Base-by-base conservation (phyloP, 1,284 basidiomycete species). In the Apiotrichum akiyoshidainum region DNA sequence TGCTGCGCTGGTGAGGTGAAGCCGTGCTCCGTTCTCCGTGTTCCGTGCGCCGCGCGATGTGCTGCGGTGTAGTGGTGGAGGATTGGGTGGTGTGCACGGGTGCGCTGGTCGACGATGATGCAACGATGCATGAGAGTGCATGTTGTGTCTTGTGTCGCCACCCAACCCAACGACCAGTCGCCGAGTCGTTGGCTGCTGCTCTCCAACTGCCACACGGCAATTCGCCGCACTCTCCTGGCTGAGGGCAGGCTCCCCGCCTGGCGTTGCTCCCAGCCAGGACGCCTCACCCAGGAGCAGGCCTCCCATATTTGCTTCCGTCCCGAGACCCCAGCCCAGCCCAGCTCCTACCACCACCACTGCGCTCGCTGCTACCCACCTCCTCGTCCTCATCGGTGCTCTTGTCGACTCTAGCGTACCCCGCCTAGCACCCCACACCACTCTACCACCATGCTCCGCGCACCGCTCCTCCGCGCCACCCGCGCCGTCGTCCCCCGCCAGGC, bases 371-470 rank as follows among this genome's bases (percentile, higher is more conserved):
- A 5, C 16, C 17, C 17, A 17, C 46, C 17, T 9, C 7, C 31
- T 48, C 17, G 46, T 17, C 21, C 19, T 54, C 46, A 26, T 26
- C 39, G 12, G n/a, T 37, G 31, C 46, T 34, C 39, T 11, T 10
- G 42, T 45, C 42, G 9, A 45, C 42, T n/a, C 19, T 4, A 22
- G 12, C 45, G 2, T 13, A 5, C 14, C 26, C 22, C 14, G 22
- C 22, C 1, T 46, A 4, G 21, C 19, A 22, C 44, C 26, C n/a
- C 26, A 46, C 45, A 8, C 51, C 50, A 50, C 53, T 52, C 55
- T 7, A n/a, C 11, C 26, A 16, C 49, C 34, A 65, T 65, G 63
- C 55, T 65, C 46, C 55, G 57, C 53, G 55, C 51, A 47, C 42
- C 63, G 42, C 41, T 53, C 49, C 57, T 61, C 57, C 60, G 55